These are phyloP conservation scores for Naegleria lovaniensis DNA, from an alignment of 208 protist genomes.

Conservation along the genomic window DNA sequence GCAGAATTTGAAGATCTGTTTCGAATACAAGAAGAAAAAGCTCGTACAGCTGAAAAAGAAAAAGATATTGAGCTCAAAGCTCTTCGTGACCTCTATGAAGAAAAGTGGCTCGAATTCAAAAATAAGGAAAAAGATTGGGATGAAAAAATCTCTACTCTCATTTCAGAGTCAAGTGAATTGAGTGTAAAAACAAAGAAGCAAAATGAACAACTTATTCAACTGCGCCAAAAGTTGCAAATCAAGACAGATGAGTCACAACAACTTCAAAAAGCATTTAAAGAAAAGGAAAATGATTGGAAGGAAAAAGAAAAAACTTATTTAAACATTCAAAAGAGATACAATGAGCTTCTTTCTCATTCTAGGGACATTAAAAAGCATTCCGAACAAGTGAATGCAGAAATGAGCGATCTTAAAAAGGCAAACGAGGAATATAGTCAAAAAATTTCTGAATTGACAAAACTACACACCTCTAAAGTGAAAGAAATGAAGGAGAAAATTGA, in stretches of 20 bases:
- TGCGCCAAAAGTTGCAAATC: not conserved
- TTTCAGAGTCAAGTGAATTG: not conserved
- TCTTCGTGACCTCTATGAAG: not conserved
- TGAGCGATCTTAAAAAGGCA: not conserved
- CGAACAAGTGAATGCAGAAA: not conserved
- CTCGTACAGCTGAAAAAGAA: not conserved
- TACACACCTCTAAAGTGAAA: not conserved
- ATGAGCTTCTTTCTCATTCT: not conserved
- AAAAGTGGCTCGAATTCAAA: not conserved
- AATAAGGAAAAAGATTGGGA: not conserved
- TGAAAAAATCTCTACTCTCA: not conserved
- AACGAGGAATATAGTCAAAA: not conserved
- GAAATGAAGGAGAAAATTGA: not conserved
- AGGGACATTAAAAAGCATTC: slow-evolving; percentile 7
- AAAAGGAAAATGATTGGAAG: not conserved
- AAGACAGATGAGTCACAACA: not conserved
- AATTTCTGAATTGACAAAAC: not conserved
- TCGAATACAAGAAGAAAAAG: not conserved
- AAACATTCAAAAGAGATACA: not conserved
- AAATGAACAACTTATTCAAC: not conserved
- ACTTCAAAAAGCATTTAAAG: not conserved
- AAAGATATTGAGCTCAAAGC: not conserved
- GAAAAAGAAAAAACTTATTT: slow-evolving; percentile 6
- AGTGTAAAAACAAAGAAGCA: not conserved
- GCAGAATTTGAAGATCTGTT: not conserved